Evolutionary conservation across 495 filamentous ascomycete species (phyloP), one percentile per base, ranked within the genome.

Genomic region (Talaromyces trachyspermus): DNA sequence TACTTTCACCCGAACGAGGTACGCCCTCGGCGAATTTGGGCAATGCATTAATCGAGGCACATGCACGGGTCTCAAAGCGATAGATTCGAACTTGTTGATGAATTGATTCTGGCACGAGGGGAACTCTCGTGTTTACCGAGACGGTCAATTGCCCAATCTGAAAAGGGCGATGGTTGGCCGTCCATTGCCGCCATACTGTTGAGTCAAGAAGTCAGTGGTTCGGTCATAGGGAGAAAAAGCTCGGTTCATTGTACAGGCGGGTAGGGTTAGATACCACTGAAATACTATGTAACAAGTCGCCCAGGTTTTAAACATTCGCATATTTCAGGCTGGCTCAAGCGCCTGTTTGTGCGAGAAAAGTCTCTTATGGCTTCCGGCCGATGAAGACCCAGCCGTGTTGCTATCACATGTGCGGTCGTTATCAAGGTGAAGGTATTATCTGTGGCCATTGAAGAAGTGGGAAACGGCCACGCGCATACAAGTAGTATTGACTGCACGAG

Each of bases 401-500:
- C 36, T 2, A 54, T 54, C 4, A 48, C 48, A 19, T 54, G 52
- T 3, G 52, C 48, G 15, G 47, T 36, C 17, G 41, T 50, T 0
- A 50, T 37, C 10, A 54, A 29, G 15, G 42, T 43, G 3, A 45
- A 29, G 18, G 48, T 54, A 5, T 18, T 54, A 25, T 54, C 52
- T 7, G 42, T 50, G 1, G 48, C 47, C 4, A 54, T 37, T 5
- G 52, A 54, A 1, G 48, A 54, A 2, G 52, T 54, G 11, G 52
- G 52, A 43, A 47, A 48, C 22, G 52, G 52, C 52, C 52, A 54
- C 48, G 50, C 42, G 43, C 48, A 54, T n/a, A 54, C 23, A 6
- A 54, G 43, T 4, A 30, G 37, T 17, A 54, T 48, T 5, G 52
- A 47, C 27, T 50, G 52, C 36, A 54, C 52, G 29, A 48, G 19